Evolutionary conservation across 1,284 basidiomycete species (phyloP).

Genomic region (Ceratobasidium theobromae): DNA sequence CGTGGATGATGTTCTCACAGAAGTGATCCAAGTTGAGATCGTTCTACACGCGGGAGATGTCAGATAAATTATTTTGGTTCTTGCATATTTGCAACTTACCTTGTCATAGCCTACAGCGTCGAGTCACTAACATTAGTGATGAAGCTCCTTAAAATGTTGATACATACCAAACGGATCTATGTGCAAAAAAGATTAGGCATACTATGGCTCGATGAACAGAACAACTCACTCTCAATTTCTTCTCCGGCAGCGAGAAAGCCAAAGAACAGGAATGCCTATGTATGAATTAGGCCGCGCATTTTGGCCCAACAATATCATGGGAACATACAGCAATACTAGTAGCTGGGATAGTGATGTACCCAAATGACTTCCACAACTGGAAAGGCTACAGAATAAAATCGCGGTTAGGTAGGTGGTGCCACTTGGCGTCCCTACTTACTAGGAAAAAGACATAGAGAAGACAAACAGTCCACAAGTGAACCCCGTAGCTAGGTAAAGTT

Average conservation of each 20-base stretch:
- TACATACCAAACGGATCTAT: conserved; percentile 12
- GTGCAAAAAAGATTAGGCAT: conserved; percentile 19
- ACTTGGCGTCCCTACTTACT: conserved; percentile 44
- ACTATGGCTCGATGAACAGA: conserved; percentile 33
- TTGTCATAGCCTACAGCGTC: conserved; percentile 46
- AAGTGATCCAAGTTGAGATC: conserved; percentile 40
- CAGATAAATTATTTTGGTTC: neutral
- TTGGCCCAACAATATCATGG: neutral
- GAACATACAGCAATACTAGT: conserved; percentile 35
- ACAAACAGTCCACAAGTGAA: conserved; percentile 66
- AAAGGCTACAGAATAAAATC: conserved; percentile 59
- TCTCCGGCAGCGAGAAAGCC: conserved; percentile 43
- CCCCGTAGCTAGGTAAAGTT: conserved; percentile 52
- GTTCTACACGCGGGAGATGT: conserved; percentile 25
- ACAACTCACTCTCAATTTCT: conserved; percentile 34
- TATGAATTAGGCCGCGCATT: conserved; percentile 25
- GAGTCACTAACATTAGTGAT: conserved; percentile 36
- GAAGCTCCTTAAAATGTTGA: neutral
- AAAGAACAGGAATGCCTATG: conserved; percentile 44
- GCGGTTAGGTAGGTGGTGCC: neutral
- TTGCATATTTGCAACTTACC: neutral
- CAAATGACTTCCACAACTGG: conserved; percentile 62
- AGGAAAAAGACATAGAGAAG: conserved; percentile 51
- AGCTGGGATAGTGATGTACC: conserved; percentile 66
- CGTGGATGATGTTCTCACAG: conserved; percentile 43